Percentiles rank a stretch among this genome's conserved stretches.
Conservation (phyloP, 345 rosid genomes). For the Sonneratia caseolaris region DNA sequence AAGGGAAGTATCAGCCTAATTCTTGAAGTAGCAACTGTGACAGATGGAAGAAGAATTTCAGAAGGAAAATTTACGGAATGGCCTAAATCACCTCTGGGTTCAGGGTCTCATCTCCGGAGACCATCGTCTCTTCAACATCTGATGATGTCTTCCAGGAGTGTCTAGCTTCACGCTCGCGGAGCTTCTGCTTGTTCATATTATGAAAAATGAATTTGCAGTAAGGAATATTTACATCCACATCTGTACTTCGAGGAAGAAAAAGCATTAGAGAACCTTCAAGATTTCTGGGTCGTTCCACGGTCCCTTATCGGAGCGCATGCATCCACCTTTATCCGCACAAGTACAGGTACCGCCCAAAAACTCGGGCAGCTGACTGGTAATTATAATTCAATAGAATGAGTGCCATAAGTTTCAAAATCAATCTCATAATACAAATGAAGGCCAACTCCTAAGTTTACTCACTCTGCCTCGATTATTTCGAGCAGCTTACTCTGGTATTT, state of each 20-base stretch:
- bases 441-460: conserved; percentile 10
- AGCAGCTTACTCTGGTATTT: conserved; percentile 88
- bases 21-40: not conserved
- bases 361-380: conserved; percentile 72
- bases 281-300: conserved; percentile 86
- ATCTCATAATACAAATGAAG: not conserved
- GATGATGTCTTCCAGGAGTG: conserved; percentile 31
- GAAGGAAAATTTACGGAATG: not conserved
- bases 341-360: conserved; percentile 84
- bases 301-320: conserved; percentile 92
- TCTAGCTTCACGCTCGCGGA: conserved; percentile 55
- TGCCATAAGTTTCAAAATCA: conserved; percentile 3
- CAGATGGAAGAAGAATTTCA: not conserved
- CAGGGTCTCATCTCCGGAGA: conserved; percentile 21
- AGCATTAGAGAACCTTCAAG: conserved; percentile 32
- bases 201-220: not conserved
- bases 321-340: conserved; percentile 80
- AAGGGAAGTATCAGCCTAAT: not conserved
- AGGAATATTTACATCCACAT: not conserved
- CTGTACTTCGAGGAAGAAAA: not conserved
- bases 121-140: conserved; percentile 44
- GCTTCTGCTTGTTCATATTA: conserved; percentile 32
- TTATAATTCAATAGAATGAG: not conserved
- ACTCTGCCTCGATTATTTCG: conserved; percentile 78
- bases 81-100: conserved; percentile 21